Evolutionary conservation across 2,329 filamentous ascomycete species (phyloP), one percentile per base, ranked within the genome.

Genomic region (Claviceps africana): DNA sequence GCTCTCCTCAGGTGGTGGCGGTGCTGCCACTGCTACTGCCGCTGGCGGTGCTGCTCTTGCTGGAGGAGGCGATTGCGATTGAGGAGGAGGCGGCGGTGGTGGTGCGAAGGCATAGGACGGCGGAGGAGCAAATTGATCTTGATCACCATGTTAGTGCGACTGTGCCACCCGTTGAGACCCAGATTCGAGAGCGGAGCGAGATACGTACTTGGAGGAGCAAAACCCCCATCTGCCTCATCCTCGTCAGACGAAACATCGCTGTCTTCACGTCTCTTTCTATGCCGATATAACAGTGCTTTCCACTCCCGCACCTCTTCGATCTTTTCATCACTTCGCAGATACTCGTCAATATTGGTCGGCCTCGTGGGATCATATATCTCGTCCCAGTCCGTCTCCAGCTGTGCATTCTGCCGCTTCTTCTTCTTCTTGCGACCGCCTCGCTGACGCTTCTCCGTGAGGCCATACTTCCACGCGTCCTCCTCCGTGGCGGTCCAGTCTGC

Each of bases 321-420:
- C 63, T 87, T 85, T 68, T 95, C 89, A 54, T 94, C 88, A 61
- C 88, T 93, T 55, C 82, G 76, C 54, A 86, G 78, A 64, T 93
- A 96, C 62, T 91, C 86, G 52, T 90, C 85, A 48, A 91, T 86
- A 58, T 83, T 89, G 42, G 87, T 94, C 9, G 90, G 89, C 40
- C 86, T 74, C 11, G 84, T 74, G 1, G 88, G 87, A 61, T 95
- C 90, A 65, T 95, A 96, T 25, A 93, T 79, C 64, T 94, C 88
- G 64, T 95, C 86, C 89, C 89, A 96, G 63, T 95, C 83, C n/a
- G 78, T 81, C 64, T 81, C 77, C 5, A 50, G 76, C 70, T 31
- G 76, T 15, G 67, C 47, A 74, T 79, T 72, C 57, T 78, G 75
- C 55, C 81, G 77, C 60, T 79, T 78, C 66, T 83, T 84, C 74